These are phyloP conservation scores for Rhytidiadelphus loreus DNA, from an alignment of 225 moss, liverwort and hornwort genomes.

Conservation along the genomic window DNA sequence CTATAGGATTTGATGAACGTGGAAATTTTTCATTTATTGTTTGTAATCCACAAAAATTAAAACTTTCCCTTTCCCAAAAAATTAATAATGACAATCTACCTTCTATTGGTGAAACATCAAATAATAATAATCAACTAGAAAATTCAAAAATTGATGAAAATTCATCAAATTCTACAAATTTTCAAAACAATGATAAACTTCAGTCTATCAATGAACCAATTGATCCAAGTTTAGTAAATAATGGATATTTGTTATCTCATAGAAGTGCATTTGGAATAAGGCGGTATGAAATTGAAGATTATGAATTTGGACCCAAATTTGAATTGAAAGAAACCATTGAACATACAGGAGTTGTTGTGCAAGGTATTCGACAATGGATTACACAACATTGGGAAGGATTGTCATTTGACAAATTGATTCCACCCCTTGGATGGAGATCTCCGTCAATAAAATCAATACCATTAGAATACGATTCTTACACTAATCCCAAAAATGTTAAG, in stretches of 20 bases:
- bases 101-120: neutral
- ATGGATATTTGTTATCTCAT: neutral
- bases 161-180: neutral
- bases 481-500: neutral
- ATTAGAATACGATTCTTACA: neutral
- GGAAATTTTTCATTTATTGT: conserved; percentile 33
- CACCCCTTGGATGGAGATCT: neutral
- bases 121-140: neutral
- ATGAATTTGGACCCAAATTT: neutral
- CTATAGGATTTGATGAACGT: conserved; percentile 17
- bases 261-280: neutral
- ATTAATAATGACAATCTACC: neutral
- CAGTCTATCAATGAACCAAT: neutral
- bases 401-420: conserved; percentile 8
- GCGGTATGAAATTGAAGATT: neutral
- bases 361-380: conserved; percentile 16
- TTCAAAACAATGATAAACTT: neutral
- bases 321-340: conserved; percentile 9
- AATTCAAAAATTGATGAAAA: neutral
- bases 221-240: neutral
- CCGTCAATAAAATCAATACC: neutral
- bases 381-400: conserved; percentile 6
- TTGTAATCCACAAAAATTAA: neutral
- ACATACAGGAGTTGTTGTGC: neutral
- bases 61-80: accelerated